Evolutionary conservation across 2,329 filamentous ascomycete species (phyloP), one percentile per base, ranked within the genome.

Genomic region (Didymellaceae sp.): DNA sequence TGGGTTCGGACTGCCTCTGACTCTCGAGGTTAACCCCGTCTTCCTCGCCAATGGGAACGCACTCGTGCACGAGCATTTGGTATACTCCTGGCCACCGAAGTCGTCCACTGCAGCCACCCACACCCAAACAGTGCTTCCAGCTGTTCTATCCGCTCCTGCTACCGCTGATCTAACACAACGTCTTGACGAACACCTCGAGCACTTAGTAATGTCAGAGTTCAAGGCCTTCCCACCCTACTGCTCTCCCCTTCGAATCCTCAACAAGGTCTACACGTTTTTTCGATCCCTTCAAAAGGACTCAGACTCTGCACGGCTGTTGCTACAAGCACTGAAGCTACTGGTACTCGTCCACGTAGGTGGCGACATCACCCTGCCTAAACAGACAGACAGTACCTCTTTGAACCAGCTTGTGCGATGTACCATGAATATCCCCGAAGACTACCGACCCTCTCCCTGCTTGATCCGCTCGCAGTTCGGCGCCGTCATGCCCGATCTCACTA

Each of bases 301-400:
- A 2, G 6, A 58, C 2, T 52, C 66, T n/a, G 49, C 55, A 4
- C 59, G 49, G 5, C 57, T 68, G n/a, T 59, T 75, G 0, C 59
- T 61, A 10, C 64, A 72, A 33, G 65, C 71, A 0, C 62, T 75
- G 3, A 74, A 75, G 49, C 60, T 75, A 0, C 66, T 75, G 6
- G 65, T 72, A n/a, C 62, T 75, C 1, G 68, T 75, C 3, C 73
- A 75, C 32, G 66, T 73, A 10, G 71, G 71, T 14, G 71, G 70
- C 14, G 68, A 74, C 22, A 65, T 73, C n/a, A 67, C 65, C 1
- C 43, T 73, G 2, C 62, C 67, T 4, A 40, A 60, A 1, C 58
- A 59, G 1, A 52, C 59, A 0, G 49, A 53, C 6, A 49, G 60
- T 34, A 45, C 54, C 2, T 40, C 45, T 10, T 39, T 68, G 16